Evolutionary conservation across 306 rosid genomes (phyloP).

Genomic region (Prunus mume): DNA sequence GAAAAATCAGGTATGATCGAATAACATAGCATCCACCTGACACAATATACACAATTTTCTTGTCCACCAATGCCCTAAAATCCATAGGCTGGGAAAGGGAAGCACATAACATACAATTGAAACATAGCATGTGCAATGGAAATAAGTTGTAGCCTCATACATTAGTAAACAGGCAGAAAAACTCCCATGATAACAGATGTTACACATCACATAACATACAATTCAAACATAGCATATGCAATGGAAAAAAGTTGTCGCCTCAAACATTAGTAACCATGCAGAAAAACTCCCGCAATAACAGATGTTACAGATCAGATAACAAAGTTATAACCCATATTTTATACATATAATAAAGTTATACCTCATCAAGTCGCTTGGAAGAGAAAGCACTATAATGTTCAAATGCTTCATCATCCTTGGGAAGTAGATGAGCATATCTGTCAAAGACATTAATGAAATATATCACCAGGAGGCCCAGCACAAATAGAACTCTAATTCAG

Average conservation of each 20-base stretch:
- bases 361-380: slow-evolving; percentile 95
- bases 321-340: background rate
- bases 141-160: background rate
- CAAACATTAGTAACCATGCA: background rate
- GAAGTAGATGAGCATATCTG: slow-evolving; percentile 92
- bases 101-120: background rate
- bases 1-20: background rate
- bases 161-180: background rate
- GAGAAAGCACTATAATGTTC: slow-evolving; percentile 76
- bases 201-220: background rate
- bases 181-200: background rate
- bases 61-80: background rate
- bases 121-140: background rate
- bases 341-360: slow-evolving; percentile 17
- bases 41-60: background rate
- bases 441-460: background rate
- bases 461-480: background rate
- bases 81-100: background rate
- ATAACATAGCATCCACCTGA: background rate
- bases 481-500: background rate
- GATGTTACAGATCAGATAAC: background rate
- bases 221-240: background rate
- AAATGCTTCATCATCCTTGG: slow-evolving; percentile 83
- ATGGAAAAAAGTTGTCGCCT: background rate
- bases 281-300: background rate